Evolutionary conservation across 371 early-diverging fungal species (phyloP), one percentile per base, ranked within the genome.

Genomic region (Lichtheimia corymbifera): DNA sequence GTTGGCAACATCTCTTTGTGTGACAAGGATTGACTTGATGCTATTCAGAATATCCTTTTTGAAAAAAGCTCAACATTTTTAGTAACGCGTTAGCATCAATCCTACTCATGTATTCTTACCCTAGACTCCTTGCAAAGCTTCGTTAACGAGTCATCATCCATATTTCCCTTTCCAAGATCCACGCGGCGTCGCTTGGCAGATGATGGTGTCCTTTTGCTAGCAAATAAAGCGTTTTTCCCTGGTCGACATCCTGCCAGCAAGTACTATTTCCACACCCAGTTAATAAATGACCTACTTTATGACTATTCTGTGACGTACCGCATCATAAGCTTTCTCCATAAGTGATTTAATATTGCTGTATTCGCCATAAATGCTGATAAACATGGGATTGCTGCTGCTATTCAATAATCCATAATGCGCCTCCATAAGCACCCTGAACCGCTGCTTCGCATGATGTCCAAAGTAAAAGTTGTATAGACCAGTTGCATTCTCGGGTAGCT

Each of bases 361-460:
- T 28, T 58, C 58, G 3, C 50, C 49, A 20, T 44, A 47, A 12
- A 58, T 58, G 17, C 49, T 25, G 25, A 49, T 17, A 35, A 58
- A 49, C 49, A 58, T 44, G n/a, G 45, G 45, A 22, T 58, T 58
- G 17, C 24, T 49, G 30, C 40, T 58, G 14, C 28, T 17, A 25
- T 44, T 58, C 17, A 58, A 17, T 12, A 58, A 22, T 12, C 58
- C 28, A 58, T 58, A 40, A 30, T 58, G 58, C 7, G 58, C 58
- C 18, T 58, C 50, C 58, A 58, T 58, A 18, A 58, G n/a, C 13
- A 58, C 50, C 15, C 45, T 58, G 22, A 58, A 58, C 15, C 58
- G 58, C 27, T 41, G 45, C 28, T 58, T 58, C 3, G 58, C 58
- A 22, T 58, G 45, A 14, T 47, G 25, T 9, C 49, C 49, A 17